phyloP scores from a whole-genome alignment of 2,329 filamentous ascomycete genomes.

The Talaromyces albobiverticillius region DNA sequence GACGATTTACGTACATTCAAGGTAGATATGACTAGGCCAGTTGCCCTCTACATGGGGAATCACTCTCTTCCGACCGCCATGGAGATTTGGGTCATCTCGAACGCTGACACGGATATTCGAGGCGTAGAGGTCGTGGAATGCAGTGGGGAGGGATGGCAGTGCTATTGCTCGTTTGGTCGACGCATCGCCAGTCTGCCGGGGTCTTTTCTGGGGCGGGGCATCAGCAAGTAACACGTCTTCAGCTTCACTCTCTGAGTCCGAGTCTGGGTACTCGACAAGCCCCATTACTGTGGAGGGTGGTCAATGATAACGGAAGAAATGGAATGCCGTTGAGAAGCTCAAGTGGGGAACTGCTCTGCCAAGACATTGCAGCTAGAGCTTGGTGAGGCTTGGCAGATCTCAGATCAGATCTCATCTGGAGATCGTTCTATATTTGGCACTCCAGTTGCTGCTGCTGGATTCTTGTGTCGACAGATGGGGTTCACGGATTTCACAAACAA shows the following conservation, averaged over 20 bases:
- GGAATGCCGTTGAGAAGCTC: constrained; percentile 13
- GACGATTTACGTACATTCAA: constrained; percentile 71
- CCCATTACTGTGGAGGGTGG: too few species aligned
- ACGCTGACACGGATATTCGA: constrained; percentile 74
- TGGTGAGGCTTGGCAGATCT: background rate
- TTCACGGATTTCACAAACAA: too few species aligned
- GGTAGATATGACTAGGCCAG: constrained; percentile 89
- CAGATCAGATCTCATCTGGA: too few species aligned
- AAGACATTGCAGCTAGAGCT: background rate
- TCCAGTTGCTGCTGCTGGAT: too few species aligned
- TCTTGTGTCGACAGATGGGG: too few species aligned
- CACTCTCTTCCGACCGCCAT: constrained; percentile 77
- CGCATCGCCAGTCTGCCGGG: constrained; percentile 15
- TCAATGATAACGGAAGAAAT: too few species aligned
- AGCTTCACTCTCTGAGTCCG: constrained; percentile 36
- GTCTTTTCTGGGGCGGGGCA: constrained; percentile 22
- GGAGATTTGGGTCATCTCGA: constrained; percentile 76
- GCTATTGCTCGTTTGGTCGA: constrained; percentile 10
- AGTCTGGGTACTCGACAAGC: constrained; percentile 63
- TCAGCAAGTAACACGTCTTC: constrained; percentile 10
- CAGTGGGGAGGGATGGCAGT: constrained; percentile 71
- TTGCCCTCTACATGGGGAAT: constrained; percentile 83
- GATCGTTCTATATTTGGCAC: too few species aligned
- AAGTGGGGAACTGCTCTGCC: constrained; percentile 9
- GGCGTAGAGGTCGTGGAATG: constrained; percentile 88